Evolutionary conservation across 2,329 filamentous ascomycete species (phyloP).

Genomic region (Neobulgaria alba): DNA sequence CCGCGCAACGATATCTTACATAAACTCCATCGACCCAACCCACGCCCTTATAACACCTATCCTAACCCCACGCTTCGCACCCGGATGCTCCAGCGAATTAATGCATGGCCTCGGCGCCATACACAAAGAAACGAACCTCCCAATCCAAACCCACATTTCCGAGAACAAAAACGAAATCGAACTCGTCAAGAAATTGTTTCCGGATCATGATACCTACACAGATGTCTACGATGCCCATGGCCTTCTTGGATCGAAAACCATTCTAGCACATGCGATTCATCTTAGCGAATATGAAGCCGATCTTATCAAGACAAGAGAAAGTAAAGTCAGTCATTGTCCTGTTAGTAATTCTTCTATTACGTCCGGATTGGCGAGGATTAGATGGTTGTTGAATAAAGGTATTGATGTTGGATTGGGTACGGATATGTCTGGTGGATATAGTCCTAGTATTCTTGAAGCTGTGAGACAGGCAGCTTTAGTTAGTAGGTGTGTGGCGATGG

Average conservation of each 20-base stretch:
- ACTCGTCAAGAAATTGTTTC: slow-evolving; percentile 65
- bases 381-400: slow-evolving; percentile 64
- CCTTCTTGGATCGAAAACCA: slow-evolving; percentile 62
- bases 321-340: slow-evolving; percentile 78
- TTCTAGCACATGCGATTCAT: slow-evolving; percentile 81
- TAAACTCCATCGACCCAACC: slow-evolving; percentile 55
- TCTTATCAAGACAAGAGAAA: slow-evolving; percentile 50
- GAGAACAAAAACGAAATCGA: slow-evolving; percentile 70
- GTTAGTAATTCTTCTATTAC: slow-evolving; percentile 78
- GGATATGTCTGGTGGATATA: slow-evolving; percentile 84
- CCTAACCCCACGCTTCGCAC: slow-evolving; percentile 66
- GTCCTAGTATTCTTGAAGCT: slow-evolving; percentile 72
- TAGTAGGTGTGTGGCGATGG: slow-evolving; percentile 61
- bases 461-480: slow-evolving; percentile 74
- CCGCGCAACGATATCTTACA: slow-evolving; percentile 53
- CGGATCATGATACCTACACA: slow-evolving; percentile 55
- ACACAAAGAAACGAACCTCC: slow-evolving; percentile 52
- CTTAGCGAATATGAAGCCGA: slow-evolving; percentile 56
- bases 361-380: slow-evolving; percentile 67
- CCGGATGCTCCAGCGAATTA: slow-evolving; percentile 48
- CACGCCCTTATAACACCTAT: slow-evolving; percentile 65
- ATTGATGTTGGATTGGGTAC: slow-evolving; percentile 81
- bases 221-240: slow-evolving; percentile 68
- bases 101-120: slow-evolving; percentile 57
- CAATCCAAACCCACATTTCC: slow-evolving; percentile 82